Conservation (phyloP, 2,329 filamentous ascomycete species). For the Cladosporium sp. region DNA sequence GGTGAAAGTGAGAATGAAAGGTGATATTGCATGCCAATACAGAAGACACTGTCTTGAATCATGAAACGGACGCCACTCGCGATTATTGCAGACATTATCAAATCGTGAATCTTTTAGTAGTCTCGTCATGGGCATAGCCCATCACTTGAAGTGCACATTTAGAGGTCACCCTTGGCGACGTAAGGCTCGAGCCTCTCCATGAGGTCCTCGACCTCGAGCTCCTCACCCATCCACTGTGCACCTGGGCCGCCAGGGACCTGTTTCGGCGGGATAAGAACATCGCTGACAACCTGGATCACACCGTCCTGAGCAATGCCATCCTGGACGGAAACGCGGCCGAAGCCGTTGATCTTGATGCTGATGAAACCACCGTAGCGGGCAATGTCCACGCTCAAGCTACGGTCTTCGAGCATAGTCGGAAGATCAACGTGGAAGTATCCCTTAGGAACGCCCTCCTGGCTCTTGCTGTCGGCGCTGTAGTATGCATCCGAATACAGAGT, state of each 20-base stretch:
- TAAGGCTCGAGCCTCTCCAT: conserved; percentile 51
- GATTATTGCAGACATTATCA: background rate
- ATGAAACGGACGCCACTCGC: too few species aligned
- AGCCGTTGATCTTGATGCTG: conserved; percentile 71
- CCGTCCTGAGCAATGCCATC: conserved; percentile 75
- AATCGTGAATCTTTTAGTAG: background rate
- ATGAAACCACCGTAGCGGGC: conserved; percentile 63
- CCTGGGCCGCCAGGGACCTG: conserved; percentile 38
- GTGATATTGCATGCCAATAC: too few species aligned
- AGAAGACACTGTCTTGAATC: too few species aligned
- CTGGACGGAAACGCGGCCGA: conserved; percentile 58
- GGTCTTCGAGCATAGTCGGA: conserved; percentile 64
- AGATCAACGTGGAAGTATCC: conserved; percentile 65
- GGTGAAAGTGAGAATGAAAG: too few species aligned
- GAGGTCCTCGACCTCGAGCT: conserved; percentile 58
- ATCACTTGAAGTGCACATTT: background rate
- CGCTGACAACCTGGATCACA: conserved; percentile 71
- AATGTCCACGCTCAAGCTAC: conserved; percentile 67
- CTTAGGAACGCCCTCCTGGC: conserved; percentile 33
- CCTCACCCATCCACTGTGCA: conserved; percentile 43
- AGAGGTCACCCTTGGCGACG: conserved; percentile 33
- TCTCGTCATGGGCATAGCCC: too few species aligned
- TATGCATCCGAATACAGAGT: conserved; percentile 82
- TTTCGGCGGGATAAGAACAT: conserved; percentile 73
- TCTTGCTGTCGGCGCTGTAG: conserved; percentile 48